Evolutionary conservation across 2,329 filamentous ascomycete species (phyloP).

Genomic region (Stagonosporopsis cucurbitacearum): DNA sequence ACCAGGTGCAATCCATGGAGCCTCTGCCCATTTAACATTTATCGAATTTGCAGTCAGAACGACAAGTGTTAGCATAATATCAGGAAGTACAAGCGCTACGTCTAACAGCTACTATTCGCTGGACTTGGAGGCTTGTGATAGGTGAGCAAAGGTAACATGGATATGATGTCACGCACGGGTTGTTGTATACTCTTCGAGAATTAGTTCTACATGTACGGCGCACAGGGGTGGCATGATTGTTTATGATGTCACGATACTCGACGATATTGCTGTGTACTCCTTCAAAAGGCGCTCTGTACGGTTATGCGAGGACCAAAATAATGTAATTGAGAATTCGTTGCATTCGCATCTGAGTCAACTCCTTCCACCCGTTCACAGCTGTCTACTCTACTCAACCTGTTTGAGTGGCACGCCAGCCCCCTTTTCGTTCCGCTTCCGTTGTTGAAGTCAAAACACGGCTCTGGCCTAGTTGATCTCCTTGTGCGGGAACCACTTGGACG

Average conservation of each 20-base stretch:
- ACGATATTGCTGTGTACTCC: conserved; percentile 4
- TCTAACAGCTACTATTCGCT: neutral
- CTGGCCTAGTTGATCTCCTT: conserved; percentile 47
- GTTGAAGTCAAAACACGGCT: neutral
- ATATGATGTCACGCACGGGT: neutral
- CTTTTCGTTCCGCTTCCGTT: neutral
- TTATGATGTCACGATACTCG: conserved; percentile 17
- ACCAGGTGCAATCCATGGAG: neutral
- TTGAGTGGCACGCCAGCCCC: conserved; percentile 12
- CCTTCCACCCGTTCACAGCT: neutral
- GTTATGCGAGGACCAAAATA: neutral
- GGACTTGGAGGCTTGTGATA: neutral
- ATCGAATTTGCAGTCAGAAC: neutral
- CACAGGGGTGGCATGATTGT: conserved; percentile 6
- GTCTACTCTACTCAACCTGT: neutral
- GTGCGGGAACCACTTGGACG: conserved; percentile 52
- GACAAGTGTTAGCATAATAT: neutral
- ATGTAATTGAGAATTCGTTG: conserved; percentile 7
- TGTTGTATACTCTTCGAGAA: conserved; percentile 7
- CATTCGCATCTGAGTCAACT: conserved; percentile 5
- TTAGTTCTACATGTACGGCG: conserved; percentile 9
- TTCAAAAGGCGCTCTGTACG: neutral
- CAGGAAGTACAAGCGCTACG: neutral
- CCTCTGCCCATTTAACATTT: neutral
- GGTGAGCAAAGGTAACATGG: neutral